A percentile compares a stretch with the other conserved stretches of the same genome.
These are phyloP conservation scores for Aspergillus cavernicola DNA, from an alignment of 495 filamentous ascomycete genomes.

Conservation along the genomic window DNA sequence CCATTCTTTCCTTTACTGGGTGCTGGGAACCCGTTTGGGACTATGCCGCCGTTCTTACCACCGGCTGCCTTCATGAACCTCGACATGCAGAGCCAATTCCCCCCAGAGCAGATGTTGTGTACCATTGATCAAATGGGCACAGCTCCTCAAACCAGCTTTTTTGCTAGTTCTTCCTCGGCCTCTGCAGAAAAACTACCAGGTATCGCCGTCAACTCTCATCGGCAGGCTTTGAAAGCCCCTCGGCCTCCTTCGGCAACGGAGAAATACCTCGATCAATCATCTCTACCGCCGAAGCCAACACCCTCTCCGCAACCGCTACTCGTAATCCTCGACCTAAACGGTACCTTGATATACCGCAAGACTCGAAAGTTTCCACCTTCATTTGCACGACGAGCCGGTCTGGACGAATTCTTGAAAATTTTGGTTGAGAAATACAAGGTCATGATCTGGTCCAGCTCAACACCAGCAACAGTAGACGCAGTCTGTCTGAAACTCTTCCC, in stretches of 20 bases:
- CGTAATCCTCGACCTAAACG: constrained; percentile 88
- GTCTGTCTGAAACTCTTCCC: constrained; percentile 54
- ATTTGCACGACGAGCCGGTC: constrained; percentile 60
- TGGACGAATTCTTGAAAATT: constrained; percentile 62
- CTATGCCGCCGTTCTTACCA: constrained; percentile 6
- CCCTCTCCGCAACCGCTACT: constrained; percentile 52
- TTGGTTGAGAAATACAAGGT: constrained; percentile 65
- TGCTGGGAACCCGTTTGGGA: constrained; percentile 1
- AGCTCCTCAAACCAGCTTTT: neutral
- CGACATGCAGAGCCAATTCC: neutral
- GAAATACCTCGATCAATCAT: constrained; percentile 44
- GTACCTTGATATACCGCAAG: constrained; percentile 75
- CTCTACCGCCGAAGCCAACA: constrained; percentile 22
- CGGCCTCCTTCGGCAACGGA: constrained; percentile 33
- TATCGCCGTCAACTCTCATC: neutral
- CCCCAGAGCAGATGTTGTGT: constrained; percentile 8
- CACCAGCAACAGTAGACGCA: constrained; percentile 58
- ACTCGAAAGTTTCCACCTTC: constrained; percentile 39
- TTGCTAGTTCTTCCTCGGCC: neutral
- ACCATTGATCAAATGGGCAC: constrained; percentile 7
- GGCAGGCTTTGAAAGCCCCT: constrained; percentile 15
- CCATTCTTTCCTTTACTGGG: constrained; percentile 20
- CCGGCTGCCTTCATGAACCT: constrained; percentile 6
- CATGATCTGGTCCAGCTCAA: constrained; percentile 89
- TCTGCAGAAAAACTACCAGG: neutral